Base-by-base conservation (phyloP, 2,329 filamentous ascomycete species). In the Malbranchea zuffiana region DNA sequence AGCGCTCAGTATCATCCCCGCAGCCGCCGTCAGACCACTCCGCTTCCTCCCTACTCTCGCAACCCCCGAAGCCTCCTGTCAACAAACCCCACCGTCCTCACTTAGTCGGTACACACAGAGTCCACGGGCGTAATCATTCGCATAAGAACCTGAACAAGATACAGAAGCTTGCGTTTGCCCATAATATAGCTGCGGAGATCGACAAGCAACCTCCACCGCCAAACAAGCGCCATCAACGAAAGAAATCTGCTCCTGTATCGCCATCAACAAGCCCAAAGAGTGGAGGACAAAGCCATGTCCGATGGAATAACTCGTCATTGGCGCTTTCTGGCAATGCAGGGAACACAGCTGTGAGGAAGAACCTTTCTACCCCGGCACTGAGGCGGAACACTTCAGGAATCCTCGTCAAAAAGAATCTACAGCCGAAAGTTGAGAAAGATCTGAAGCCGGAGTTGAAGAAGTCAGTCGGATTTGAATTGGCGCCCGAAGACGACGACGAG, bases 391-490 rank as follows among this genome's bases (percentile, higher is more conserved):
- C 49, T 6, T 60, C 59, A 11, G 54, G 50, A 11, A 47, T 56
- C 12, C 33, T 57, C 15, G 49, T 53, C 4, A 66, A 65, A 51
- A 66, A 63, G 47, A 54, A 53, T 31, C 55, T 54, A 11, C 26
- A 44, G 30, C 39, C 33, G 4, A 38, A 43, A 28, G 16, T 24
- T 7, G 34, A 33, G 5, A 44, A 28, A 26, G 21, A 10, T 21
- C 38, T 28, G 3, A 35, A 37, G n/a, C 20, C 21, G 23, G 59
- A 57, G 47, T 40, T 45, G 23, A 63, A 63, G 52, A 66, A 65
- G 45, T 55, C 59, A n/a, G 61, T 65, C 35, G 62, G 64, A 11
- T 67, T 67, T 44, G 60, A 66, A 41, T 47, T 67, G 25, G 64
- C 54, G 3, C 61, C 60, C 39, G 59, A 61, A 11, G 59, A 60